Evolutionary conservation across 73 alveolate genomes (phyloP).

Genomic region (Tetrahymena elliotti): DNA sequence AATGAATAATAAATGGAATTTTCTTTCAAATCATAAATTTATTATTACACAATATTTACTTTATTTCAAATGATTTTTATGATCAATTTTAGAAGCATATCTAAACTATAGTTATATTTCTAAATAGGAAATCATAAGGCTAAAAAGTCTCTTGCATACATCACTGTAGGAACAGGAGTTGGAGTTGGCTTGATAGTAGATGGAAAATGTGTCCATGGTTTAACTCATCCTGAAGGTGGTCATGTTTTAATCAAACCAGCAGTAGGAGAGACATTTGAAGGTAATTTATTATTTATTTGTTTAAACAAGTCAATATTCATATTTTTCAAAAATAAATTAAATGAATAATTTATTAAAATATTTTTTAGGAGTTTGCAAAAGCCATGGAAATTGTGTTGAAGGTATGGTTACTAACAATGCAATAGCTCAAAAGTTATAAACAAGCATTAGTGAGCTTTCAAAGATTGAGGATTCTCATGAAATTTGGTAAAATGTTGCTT

Average conservation of each 20-base stretch:
- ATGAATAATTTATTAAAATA: neutral
- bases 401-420: conserved; percentile 77
- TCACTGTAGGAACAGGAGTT: conserved; percentile 91
- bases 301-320: too few species aligned
- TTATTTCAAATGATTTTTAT: neutral
- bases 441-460: conserved; percentile 47
- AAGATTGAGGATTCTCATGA: conserved; percentile 62
- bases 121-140: conserved; percentile 49
- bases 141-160: conserved; percentile 59
- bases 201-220: conserved; percentile 72
- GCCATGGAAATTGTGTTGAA: conserved; percentile 78
- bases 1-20: neutral
- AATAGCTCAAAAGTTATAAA: conserved; percentile 64
- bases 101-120: neutral
- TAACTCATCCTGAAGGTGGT: conserved; percentile 92
- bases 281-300: too few species aligned
- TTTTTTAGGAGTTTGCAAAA: conserved; percentile 66
- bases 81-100: neutral
- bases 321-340: neutral
- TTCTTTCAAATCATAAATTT: neutral
- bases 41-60: neutral
- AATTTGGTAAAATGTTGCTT: conserved; percentile 80
- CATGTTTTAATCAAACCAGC: conserved; percentile 45
- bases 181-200: conserved; percentile 81
- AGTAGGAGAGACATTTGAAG: conserved; percentile 30